These are phyloP conservation scores for Fraxinus anomala DNA, from an alignment of 257 asterid species.

Conservation along the genomic window DNA sequence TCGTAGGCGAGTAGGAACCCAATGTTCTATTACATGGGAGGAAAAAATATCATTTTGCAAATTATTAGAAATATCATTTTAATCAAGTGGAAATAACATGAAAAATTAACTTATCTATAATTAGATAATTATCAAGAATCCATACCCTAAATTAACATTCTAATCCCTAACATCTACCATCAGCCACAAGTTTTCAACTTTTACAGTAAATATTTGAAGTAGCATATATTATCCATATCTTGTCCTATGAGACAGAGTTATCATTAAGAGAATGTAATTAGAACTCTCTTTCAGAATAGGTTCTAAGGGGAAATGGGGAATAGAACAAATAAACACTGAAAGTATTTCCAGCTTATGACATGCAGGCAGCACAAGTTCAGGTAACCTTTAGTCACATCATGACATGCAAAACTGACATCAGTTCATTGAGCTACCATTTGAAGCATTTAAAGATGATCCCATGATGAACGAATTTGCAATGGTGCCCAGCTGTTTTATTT, in stretches of 20 bases:
- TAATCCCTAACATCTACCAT: neutral
- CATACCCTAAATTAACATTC: neutral
- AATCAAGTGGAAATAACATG: neutral
- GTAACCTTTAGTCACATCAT: neutral
- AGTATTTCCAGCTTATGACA: neutral
- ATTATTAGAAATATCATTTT: neutral
- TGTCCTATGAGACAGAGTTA: neutral
- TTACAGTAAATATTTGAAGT: neutral
- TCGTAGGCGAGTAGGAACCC: neutral
- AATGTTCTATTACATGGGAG: neutral
- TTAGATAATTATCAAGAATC: neutral
- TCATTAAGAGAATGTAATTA: neutral
- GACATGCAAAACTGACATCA: neutral
- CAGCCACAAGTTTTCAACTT: neutral
- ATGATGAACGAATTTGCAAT: neutral
- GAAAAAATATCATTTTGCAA: neutral
- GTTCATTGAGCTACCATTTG: slow-evolving; percentile 2
- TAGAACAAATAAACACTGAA: neutral
- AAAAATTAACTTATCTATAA: neutral
- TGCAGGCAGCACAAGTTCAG: neutral
- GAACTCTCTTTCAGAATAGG: neutral
- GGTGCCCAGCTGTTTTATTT: neutral
- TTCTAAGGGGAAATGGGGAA: neutral
- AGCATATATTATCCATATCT: neutral
- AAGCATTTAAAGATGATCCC: slow-evolving; percentile 11